Conservation (phyloP, 129 eudicot species). For the Artemisia argyi region DNA sequence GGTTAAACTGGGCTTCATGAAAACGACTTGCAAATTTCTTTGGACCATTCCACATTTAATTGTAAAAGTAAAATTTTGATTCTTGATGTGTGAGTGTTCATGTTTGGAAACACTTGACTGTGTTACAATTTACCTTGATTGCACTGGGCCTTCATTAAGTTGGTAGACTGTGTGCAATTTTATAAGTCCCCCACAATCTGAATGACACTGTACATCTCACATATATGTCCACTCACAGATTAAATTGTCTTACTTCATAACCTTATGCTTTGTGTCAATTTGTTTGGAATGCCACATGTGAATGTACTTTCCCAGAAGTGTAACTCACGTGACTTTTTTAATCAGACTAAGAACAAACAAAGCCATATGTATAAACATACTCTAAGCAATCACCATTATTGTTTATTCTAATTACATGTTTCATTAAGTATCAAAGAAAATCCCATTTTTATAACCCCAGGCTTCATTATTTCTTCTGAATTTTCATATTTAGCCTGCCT, state of each 20-base stretch:
- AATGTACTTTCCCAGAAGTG: conserved; percentile 69
- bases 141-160: conserved; percentile 12
- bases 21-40: conserved; percentile 22
- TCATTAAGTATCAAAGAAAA: background rate
- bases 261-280: conserved; percentile 47
- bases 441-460: too few species aligned
- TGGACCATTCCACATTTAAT: conserved; percentile 18
- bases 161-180: background rate
- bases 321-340: conserved; percentile 61
- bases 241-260: conserved; percentile 35
- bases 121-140: conserved; percentile 12
- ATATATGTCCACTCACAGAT: conserved; percentile 24
- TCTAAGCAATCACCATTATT: background rate
- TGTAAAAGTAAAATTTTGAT: conserved; percentile 19
- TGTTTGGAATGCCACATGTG: conserved; percentile 67
- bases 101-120: conserved; percentile 9
- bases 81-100: conserved; percentile 2
- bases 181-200: conserved; percentile 28
- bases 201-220: conserved; percentile 31
- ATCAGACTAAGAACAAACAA: conserved; percentile 27
- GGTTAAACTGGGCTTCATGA: conserved; percentile 28
- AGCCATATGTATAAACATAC: conserved; percentile 16
- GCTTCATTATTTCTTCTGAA: background rate
- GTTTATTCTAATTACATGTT: background rate
- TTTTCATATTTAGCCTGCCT: background rate